Evolutionary conservation across 257 asterid species (phyloP), one percentile per base, ranked within the genome.

Genomic region (Primulina eburnea): DNA sequence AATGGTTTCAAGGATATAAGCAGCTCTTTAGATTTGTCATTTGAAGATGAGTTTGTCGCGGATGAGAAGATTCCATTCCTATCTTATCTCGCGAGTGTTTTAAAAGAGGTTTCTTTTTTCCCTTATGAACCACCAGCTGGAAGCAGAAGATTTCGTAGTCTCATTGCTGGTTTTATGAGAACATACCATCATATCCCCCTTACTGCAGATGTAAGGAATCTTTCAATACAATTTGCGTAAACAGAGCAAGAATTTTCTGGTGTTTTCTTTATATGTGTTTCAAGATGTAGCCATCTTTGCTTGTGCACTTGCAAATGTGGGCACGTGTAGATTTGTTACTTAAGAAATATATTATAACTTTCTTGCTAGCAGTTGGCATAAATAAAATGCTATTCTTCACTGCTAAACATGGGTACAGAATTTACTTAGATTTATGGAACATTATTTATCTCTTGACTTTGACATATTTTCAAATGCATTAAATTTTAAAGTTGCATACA

Each of bases 51-150:
- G 72, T 85, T 97, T 70, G 99, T 93, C 53, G 99, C 99, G 12
- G 99, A 93, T 82, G 99, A 93, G 85, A 93, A 93, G 84, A 93
- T 93, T 30, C 99, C 99, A 29, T 93, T 93, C 82, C 88, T 91
- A 64, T 97, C 99, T 79, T 88, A 91, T 85, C 95, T 94, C 73
- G 96, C 99, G 35, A 84, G 83, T 79, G 90, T 88, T 76, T 78
- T 93, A 5, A 93, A 90, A 80, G 89, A 87, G 66, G 81, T 82
- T 72, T 84, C 96, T 17, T 88, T 79, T 79, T 92, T 88, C 82
- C 90, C 96, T 28, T 89, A 89, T 40, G 99, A 90, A 73, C 94
- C 92, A 67, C 97, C 99, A 61, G 99, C 97, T 65, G 99, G 99
- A 81, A 89, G 96, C 84, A 82, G 83, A 83, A 77, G 96, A 75